Base-by-base conservation (phyloP, 345 rosid species). In the Tarenaya hassleriana region DNA sequence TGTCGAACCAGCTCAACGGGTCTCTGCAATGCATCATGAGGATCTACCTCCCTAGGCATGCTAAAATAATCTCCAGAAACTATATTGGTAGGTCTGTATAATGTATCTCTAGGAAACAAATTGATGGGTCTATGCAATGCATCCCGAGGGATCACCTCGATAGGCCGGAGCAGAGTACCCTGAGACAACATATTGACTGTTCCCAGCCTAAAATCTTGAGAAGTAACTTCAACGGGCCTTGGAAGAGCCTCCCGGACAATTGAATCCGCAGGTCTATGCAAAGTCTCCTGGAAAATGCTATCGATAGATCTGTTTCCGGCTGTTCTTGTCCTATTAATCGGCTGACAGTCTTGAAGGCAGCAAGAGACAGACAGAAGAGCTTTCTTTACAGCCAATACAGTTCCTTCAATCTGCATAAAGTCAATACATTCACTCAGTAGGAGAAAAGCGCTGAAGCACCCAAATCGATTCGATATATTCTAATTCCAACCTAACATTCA, bases 341-440 rank as follows among this genome's bases (percentile, higher is more conserved):
- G 63, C 39, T 75, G 74, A 70, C 82, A 81, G 37, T 77, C 94
- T 79, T 86, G 97, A 63, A 89, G 84, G 55, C 94, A 51, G 21
- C 76, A 72, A 55, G 97, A 83, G 43, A 86, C 79, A 20, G 79
- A 71, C 45, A 86, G 42, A 38, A 89, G 84, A 24, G 88, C 97
- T 71, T 70, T 89, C 74, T 75, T 83, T 49, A 79, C 90, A 38
- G 80, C 77, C 32, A 50, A 60, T 46, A 75, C 80, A 72, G 52
- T 80, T 33, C 97, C 97, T 66, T 86, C 97, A 41, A 89, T 78
- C 97, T 89, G 78, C 68, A 66, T 47, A 63, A 52, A 60, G 29
- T 12, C 41, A 47, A 60, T 47, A 19, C 46, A 24, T 16, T 35
- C 3, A 43, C 42, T 48, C 43, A 21, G 41, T 18, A 41, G 39